Evolutionary conservation across 768 basidiomycete species (phyloP).

Genomic region (Rossbeevera mucosa): DNA sequence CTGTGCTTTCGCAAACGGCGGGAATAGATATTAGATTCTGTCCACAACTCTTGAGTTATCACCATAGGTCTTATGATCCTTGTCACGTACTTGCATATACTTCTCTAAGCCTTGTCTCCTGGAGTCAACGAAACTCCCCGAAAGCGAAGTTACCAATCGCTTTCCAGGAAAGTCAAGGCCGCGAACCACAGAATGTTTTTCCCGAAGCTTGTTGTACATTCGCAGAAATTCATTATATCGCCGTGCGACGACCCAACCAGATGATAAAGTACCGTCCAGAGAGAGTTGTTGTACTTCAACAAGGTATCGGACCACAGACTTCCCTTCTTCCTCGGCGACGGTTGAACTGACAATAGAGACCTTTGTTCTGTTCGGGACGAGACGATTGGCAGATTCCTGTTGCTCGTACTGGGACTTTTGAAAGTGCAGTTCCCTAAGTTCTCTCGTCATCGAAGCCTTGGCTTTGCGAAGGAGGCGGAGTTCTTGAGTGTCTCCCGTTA

Average conservation of each 20-base stretch:
- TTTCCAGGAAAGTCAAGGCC: constrained; percentile 90
- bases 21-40: constrained; percentile 74
- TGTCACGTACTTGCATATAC: constrained; percentile 71
- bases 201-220: constrained; percentile 82
- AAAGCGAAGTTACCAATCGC: constrained; percentile 82
- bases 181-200: constrained; percentile 62
- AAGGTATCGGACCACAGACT: constrained; percentile 87
- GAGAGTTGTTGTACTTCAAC: constrained; percentile 88
- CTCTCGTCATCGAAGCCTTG: constrained; percentile 73
- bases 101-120: constrained; percentile 77
- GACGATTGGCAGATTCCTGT: constrained; percentile 86
- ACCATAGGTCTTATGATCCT: too few species aligned
- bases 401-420: constrained; percentile 92
- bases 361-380: constrained; percentile 77
- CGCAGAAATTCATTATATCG: constrained; percentile 93
- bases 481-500: constrained; percentile 87
- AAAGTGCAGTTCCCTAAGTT: constrained; percentile 79
- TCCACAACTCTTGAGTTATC: background rate
- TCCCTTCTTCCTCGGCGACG: constrained; percentile 78
- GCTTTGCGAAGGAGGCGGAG: constrained; percentile 78
- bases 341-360: constrained; percentile 85
- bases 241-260: constrained; percentile 90
- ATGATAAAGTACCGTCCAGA: constrained; percentile 70
- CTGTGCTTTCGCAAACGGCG: constrained; percentile 73
- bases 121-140: constrained; percentile 82